These are phyloP conservation scores for Lactifluus volemus DNA, from an alignment of 768 basidiomycete genomes.

Conservation along the genomic window DNA sequence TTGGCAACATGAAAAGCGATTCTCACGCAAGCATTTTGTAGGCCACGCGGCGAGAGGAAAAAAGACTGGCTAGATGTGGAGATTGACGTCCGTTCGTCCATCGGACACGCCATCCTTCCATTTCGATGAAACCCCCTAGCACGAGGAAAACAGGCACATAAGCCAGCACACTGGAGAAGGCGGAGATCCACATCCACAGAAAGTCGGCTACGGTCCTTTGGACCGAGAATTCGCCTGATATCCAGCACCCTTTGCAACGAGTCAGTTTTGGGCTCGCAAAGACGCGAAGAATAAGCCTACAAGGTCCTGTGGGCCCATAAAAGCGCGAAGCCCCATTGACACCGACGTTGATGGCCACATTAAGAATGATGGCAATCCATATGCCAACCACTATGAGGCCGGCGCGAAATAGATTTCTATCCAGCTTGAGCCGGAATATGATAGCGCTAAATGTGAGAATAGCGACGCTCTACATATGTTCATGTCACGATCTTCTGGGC, in stretches of 20 bases:
- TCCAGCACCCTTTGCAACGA: conserved; percentile 44
- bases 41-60: conserved; percentile 27
- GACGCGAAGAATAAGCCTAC: conserved; percentile 23
- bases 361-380: conserved; percentile 34
- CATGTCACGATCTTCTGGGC: neutral
- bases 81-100: conserved; percentile 15
- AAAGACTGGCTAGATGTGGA: neutral
- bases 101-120: conserved; percentile 27
- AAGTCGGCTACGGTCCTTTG: conserved; percentile 42
- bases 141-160: conserved; percentile 39
- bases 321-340: conserved; percentile 27
- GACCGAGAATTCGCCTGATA: conserved; percentile 26
- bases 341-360: conserved; percentile 32
- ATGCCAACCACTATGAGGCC: conserved; percentile 28
- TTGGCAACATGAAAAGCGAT: neutral
- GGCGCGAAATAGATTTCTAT: conserved; percentile 26
- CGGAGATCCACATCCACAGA: conserved; percentile 44
- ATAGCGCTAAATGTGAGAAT: conserved; percentile 33
- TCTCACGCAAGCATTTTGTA: conserved; percentile 42
- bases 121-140: conserved; percentile 30
- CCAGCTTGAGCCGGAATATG: conserved; percentile 27
- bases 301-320: conserved; percentile 37
- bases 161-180: conserved; percentile 33
- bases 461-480: conserved; percentile 28
- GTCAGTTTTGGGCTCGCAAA: neutral